Evolutionary conservation across 345 rosid species (phyloP), one percentile per base, ranked within the genome.

Genomic region (Nephelium lappaceum): DNA sequence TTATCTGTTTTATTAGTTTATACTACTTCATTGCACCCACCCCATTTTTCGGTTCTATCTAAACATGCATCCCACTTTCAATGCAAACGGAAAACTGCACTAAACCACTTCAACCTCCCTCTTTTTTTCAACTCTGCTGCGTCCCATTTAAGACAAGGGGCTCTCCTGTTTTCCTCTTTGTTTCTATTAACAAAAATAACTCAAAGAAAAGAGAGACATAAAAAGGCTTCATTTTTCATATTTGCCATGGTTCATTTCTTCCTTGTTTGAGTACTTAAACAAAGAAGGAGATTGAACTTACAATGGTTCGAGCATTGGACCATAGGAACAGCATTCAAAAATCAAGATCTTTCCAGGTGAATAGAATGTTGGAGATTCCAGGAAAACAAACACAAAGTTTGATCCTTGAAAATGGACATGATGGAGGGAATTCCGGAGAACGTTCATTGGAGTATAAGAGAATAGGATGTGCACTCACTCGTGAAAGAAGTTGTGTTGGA

Each of bases 281-380:
- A 75, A 64, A 71, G 68, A 72, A 73, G 75, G 63, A 78, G 15
- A 12, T 21, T 36, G 21, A 3, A 21, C 31, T n/a, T 63, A 81
- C 58, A 76, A 94, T 94, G 97, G 94, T 92, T 77, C 85, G 87
- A 65, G 85, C 97, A 60, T 82, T 92, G 45, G 85, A 85, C 47
- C 89, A 86, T n/a, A 86, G 8, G 51, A 45, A 62, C 12, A 91
- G 87, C 87, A 77, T 80, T 77, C 85, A 83, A 79, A 84, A 79
- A 76, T 86, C 88, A 1, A 87, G 67, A 81, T 90, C 97, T 55
- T 86, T 87, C 81, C 53, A 77, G 36, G 58, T 85, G 62, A 87
- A 79, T 74, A 84, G 77, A 78, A 87, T 88, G 89, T 82, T 79
- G 65, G 95, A 88, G 3, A 78, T 73, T 67, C 82, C 91, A 3